Evolutionary conservation across 139 green algal species (phyloP), one percentile per base, ranked within the genome.

Genomic region (Desmodesmus armatus): DNA sequence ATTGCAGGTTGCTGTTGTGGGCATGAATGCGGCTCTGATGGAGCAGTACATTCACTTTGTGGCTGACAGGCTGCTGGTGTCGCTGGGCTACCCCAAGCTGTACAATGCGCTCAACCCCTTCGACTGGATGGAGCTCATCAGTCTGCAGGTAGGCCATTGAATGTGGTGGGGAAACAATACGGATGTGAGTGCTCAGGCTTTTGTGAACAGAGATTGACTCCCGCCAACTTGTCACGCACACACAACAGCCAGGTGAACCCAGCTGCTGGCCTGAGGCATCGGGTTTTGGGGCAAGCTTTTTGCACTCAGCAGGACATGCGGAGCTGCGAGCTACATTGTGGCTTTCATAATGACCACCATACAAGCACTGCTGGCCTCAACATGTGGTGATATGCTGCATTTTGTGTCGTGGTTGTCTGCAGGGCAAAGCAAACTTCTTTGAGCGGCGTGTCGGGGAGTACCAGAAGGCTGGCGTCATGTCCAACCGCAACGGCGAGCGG

Each of bases 381-480:
- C 31, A 23, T 44, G 31, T n/a, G n/a, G 6, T 72, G 63, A 31
- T 44, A 9, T 72, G 29, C 63, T 43, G 63, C 63, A 27, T 33
- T 23, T 39, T 11, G 7, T 69, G 25, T n/a, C n/a, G 35, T n/a
- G n/a, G 19, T 17, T 35, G 17, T 69, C n/a, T 69, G 13, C 58
- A 76, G 33, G 78, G 78, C 63, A 84, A 98, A 91, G 95, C 97
- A 70, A 99, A 99, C 91, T 99, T 99, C 85, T 99, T 99, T 80
- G 96, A 99, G 90, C 93, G 95, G 79, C 93, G 96, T 25, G 97
- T 99, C 43, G 95, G 94, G 13, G 95, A 99, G 80, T 99, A 99
- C 92, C 96, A 99, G 89, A 97, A 97, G 90, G 92, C 92, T 0
- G 94, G 95, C 27, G 96, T 98, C 25, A 98, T 98, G 96, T 41